These are phyloP conservation scores for Didymella glomerata DNA, from an alignment of 2,329 filamentous ascomycete species.

Conservation along the genomic window DNA sequence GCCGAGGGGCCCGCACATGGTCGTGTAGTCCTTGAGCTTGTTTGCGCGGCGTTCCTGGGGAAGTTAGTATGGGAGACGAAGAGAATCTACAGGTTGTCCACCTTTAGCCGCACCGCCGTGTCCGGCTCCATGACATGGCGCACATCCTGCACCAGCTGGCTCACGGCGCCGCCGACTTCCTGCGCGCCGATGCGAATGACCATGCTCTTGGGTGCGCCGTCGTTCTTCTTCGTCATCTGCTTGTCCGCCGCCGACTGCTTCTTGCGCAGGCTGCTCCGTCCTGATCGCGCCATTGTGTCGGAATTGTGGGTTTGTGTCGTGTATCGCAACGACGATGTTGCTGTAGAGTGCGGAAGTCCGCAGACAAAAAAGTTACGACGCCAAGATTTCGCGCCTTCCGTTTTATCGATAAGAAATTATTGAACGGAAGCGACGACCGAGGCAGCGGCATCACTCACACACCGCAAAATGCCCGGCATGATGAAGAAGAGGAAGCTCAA, in stretches of 20 bases:
- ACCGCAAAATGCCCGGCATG: conserved; percentile 49
- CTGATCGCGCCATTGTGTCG: conserved; percentile 38
- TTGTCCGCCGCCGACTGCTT: conserved; percentile 49
- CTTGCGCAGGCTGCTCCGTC: conserved; percentile 40
- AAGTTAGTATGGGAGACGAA: neutral
- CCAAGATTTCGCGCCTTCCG: conserved; percentile 22
- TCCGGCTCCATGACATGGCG: conserved; percentile 95
- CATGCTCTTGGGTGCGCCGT: conserved; percentile 89
- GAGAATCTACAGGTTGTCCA: conserved; percentile 34
- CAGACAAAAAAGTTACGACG: conserved; percentile 19
- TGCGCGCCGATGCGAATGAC: conserved; percentile 96
- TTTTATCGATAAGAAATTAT: conserved; percentile 21
- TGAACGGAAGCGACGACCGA: conserved; percentile 2
- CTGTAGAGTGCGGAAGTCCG: conserved; percentile 11
- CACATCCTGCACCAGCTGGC: conserved; percentile 90
- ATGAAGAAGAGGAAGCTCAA: conserved; percentile 57
- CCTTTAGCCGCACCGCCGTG: conserved; percentile 85
- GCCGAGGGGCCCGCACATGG: conserved; percentile 93
- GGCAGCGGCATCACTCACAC: conserved; percentile 7
- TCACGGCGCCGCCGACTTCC: conserved; percentile 89
- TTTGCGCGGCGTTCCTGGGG: conserved; percentile 80
- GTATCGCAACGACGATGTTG: conserved; percentile 1
- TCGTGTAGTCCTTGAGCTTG: conserved; percentile 87
- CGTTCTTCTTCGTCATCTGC: conserved; percentile 62
- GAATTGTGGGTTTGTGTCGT: conserved; percentile 19